Percentiles rank a stretch among this genome's conserved stretches.
Evolutionary conservation across 2,329 filamentous ascomycete genomes (phyloP).

Genomic region (Thyridium curvatum): DNA sequence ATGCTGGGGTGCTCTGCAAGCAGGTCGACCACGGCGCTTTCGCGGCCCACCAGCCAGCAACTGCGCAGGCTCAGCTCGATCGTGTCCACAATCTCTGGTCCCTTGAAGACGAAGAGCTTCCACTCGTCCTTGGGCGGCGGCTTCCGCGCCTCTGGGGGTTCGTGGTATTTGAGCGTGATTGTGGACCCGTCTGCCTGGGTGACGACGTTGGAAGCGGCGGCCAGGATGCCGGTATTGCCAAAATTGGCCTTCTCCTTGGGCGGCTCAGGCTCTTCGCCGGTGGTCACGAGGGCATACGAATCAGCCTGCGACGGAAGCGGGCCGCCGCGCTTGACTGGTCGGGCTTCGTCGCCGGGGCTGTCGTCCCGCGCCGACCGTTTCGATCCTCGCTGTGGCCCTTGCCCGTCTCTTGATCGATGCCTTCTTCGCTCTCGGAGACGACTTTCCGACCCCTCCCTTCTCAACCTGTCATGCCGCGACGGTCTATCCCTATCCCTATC

Average conservation of each 20-base stretch:
- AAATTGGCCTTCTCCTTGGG: conserved; percentile 87
- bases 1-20: conserved; percentile 83
- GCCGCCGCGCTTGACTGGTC: conserved; percentile 28
- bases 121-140: conserved; percentile 72
- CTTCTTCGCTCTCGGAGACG: not conserved
- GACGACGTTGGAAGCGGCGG: conserved; percentile 76
- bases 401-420: not conserved
- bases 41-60: conserved; percentile 87
- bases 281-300: conserved; percentile 49
- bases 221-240: conserved; percentile 70
- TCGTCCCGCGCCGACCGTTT: conserved; percentile 9
- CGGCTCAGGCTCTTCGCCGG: conserved; percentile 37
- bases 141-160: conserved; percentile 88
- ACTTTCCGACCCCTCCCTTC: not conserved
- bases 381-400: conserved; percentile 3
- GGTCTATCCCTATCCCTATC: not conserved
- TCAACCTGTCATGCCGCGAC: conserved; percentile 1
- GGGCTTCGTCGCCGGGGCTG: conserved; percentile 11
- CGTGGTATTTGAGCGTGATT: conserved; percentile 90
- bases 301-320: conserved; percentile 55
- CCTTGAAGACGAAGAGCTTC: conserved; percentile 93
- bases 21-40: conserved; percentile 74
- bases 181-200: conserved; percentile 66
- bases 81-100: conserved; percentile 71
- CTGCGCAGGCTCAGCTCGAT: conserved; percentile 69